A percentile compares a stretch with the other conserved stretches of the same genome.
Evolutionary conservation across 2,329 filamentous ascomycete genomes (phyloP).

Genomic region (Xylaria sp.): DNA sequence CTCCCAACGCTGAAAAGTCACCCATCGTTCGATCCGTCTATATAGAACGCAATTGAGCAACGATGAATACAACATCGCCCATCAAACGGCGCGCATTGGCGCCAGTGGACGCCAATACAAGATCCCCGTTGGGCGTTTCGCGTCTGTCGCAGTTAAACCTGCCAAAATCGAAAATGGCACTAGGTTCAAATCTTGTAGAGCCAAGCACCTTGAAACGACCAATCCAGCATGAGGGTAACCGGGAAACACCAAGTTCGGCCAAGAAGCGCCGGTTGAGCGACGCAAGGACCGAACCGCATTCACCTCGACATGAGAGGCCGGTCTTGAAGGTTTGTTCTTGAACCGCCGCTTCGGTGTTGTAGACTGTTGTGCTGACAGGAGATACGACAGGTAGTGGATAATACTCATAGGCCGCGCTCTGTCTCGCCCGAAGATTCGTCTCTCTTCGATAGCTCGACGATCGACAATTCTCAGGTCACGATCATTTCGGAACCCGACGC

Average conservation of each 20-base stretch:
- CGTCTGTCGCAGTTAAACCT: slow-evolving; percentile 33
- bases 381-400: slow-evolving; percentile 29
- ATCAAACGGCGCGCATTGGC: slow-evolving; percentile 48
- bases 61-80: slow-evolving; percentile 45
- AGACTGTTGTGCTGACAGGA: slow-evolving; percentile 30
- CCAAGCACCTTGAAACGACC: slow-evolving; percentile 36
- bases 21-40: neutral
- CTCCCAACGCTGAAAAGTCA: slow-evolving; percentile 2
- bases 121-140: slow-evolving; percentile 36
- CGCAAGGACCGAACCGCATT: slow-evolving; percentile 12
- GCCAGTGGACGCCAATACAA: slow-evolving; percentile 45
- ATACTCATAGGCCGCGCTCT: slow-evolving; percentile 39
- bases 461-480: slow-evolving; percentile 61
- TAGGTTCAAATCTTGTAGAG: slow-evolving; percentile 17
- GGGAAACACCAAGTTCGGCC: slow-evolving; percentile 23
- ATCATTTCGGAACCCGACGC: slow-evolving; percentile 61
- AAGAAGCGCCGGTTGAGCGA: slow-evolving; percentile 42
- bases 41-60: neutral
- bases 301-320: slow-evolving; percentile 20
- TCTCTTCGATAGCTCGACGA: slow-evolving; percentile 60
- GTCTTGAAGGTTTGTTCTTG: slow-evolving; percentile 23
- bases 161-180: slow-evolving; percentile 30
- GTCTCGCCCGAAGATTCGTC: slow-evolving; percentile 58
- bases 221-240: slow-evolving; percentile 33
- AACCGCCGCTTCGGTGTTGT: neutral